Percentiles rank a stretch among this genome's conserved stretches.
These are phyloP conservation scores for Echinosophora koreensis DNA, from an alignment of 306 rosid species.

Conservation along the genomic window DNA sequence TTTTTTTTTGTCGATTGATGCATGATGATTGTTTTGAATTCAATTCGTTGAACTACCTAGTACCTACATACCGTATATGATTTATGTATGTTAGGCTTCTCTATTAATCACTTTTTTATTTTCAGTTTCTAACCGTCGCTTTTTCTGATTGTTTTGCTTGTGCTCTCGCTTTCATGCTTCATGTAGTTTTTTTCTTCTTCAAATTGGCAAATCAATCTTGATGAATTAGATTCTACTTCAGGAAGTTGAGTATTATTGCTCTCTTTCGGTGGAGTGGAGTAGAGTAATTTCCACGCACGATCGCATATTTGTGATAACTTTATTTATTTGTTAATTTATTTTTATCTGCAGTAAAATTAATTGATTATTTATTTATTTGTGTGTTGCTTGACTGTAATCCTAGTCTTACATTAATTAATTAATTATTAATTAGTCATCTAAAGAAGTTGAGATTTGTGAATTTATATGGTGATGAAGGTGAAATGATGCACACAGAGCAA, in stretches of 20 bases:
- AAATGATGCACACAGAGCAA: constrained; percentile 47
- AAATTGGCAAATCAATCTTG: background rate
- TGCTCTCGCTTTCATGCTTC: background rate
- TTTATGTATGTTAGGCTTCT: constrained; percentile 22
- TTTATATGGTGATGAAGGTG: constrained; percentile 55
- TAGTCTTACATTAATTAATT: background rate
- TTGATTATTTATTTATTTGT: constrained; percentile 35
- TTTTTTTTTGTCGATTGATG: background rate
- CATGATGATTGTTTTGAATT: constrained; percentile 7
- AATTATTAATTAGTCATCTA: constrained; percentile 28
- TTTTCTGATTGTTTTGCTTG: constrained; percentile 24
- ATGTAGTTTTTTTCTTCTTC: background rate
- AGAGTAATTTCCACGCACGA: constrained; percentile 37
- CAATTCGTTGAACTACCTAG: constrained; percentile 16
- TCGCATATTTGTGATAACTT: constrained; percentile 25
- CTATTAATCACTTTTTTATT: constrained; percentile 9
- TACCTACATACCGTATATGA: background rate
- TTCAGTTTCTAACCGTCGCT: background rate
- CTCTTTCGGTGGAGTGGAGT: constrained; percentile 14
- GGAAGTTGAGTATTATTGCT: constrained; percentile 8
- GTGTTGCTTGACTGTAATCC: constrained; percentile 2
- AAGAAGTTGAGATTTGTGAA: constrained; percentile 21
- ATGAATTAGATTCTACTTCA: constrained; percentile 26
- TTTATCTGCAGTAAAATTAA: background rate
- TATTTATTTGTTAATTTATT: background rate